Percentiles rank a stretch among this genome's conserved stretches.
Evolutionary conservation across 345 rosid genomes (phyloP).

Genomic region (Murraya koenigii): DNA sequence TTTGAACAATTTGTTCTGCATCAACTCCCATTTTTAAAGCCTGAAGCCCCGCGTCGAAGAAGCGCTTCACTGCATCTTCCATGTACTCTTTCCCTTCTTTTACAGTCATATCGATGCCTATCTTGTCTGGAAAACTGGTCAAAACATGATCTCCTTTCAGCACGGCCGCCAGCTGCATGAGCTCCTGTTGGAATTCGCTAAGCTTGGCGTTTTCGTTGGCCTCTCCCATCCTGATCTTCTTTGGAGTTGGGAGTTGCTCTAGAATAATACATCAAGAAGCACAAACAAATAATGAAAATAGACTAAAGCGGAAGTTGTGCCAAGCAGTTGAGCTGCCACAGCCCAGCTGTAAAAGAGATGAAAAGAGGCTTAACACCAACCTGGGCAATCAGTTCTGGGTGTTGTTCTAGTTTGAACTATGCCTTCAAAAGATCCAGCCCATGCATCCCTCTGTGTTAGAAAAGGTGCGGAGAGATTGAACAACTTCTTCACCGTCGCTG

Average conservation of each 20-base stretch:
- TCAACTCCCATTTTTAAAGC: slow-evolving; percentile 82
- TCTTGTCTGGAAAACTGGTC: slow-evolving; percentile 42
- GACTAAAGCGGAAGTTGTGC: too few species aligned
- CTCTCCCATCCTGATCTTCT: slow-evolving; percentile 52
- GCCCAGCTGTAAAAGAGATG: too few species aligned
- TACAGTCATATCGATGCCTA: slow-evolving; percentile 67
- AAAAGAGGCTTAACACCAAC: slow-evolving; percentile 16
- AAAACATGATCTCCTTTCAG: slow-evolving; percentile 62
- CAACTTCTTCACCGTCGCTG: slow-evolving; percentile 83
- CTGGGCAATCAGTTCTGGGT: slow-evolving; percentile 88
- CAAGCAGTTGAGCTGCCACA: too few species aligned
- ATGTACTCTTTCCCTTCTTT: slow-evolving; percentile 73
- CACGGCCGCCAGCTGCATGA: slow-evolving; percentile 78
- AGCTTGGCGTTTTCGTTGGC: slow-evolving; percentile 63
- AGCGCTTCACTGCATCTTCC: slow-evolving; percentile 80
- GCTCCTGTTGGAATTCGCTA: slow-evolving; percentile 81
- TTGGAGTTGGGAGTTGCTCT: slow-evolving; percentile 57
- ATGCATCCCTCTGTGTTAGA: slow-evolving; percentile 77
- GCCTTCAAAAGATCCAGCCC: slow-evolving; percentile 87
- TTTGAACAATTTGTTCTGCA: slow-evolving; percentile 66
- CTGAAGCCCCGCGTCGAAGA: slow-evolving; percentile 55
- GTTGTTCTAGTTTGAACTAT: slow-evolving; percentile 48
- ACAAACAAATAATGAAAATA: too few species aligned
- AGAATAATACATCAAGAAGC: neutral
- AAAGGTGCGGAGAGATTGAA: slow-evolving; percentile 63